Percentiles rank a stretch among this genome's conserved stretches.
Evolutionary conservation across 176 grass and related monocot genomes (phyloP).

Genomic region (Hsuehochloa calcarea): DNA sequence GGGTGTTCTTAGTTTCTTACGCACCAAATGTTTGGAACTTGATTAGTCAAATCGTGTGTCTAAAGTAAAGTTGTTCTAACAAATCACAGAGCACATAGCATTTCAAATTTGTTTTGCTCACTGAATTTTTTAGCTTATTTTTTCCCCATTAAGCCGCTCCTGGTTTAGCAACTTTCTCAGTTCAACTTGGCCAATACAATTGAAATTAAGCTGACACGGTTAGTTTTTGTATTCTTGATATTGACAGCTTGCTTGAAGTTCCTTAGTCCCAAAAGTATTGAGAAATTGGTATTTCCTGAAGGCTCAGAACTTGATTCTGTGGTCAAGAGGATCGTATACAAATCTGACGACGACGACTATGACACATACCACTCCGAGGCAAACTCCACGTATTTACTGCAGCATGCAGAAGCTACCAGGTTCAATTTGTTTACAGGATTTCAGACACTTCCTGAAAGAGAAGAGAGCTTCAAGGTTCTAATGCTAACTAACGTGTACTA

Average conservation of each 20-base stretch:
- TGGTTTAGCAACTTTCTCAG: background rate
- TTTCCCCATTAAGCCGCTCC: background rate
- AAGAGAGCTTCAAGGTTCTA: conserved; percentile 88
- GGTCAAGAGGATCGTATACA: conserved; percentile 63
- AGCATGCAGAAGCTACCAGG: conserved; percentile 56
- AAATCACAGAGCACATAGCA: background rate
- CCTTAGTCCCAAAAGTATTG: conserved; percentile 56
- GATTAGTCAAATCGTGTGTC: background rate
- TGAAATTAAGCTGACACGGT: background rate
- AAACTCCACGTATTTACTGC: conserved; percentile 49
- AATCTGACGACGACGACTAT: conserved; percentile 61
- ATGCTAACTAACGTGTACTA: conserved; percentile 1
- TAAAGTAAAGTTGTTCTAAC: background rate
- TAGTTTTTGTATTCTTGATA: conserved; percentile 28
- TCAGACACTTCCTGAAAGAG: conserved; percentile 72
- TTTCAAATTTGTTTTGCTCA: background rate
- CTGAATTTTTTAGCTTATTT: background rate
- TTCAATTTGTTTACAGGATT: conserved; percentile 93
- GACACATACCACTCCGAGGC: conserved; percentile 26
- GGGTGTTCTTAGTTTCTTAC: conserved; percentile 4
- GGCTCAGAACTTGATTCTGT: conserved; percentile 31
- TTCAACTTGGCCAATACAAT: background rate
- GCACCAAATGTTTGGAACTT: conserved; percentile 1
- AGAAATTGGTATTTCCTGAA: conserved; percentile 50
- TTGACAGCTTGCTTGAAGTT: conserved; percentile 84